These are phyloP conservation scores for Annona cherimola DNA, from an alignment of 164 flowering plant species.

Conservation along the genomic window DNA sequence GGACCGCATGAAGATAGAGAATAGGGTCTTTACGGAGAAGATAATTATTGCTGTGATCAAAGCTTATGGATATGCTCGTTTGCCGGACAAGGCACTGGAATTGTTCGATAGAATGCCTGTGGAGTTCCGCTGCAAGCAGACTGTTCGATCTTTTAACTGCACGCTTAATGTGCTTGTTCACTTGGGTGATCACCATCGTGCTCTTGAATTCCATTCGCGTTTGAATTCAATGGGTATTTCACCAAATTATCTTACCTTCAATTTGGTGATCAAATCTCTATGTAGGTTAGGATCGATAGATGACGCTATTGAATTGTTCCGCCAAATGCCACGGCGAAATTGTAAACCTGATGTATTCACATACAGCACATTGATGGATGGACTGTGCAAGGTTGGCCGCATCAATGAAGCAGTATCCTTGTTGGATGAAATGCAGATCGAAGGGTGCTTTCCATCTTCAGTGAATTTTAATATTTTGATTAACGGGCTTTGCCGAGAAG, in stretches of 20 bases:
- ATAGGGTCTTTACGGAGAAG: constrained; percentile 50
- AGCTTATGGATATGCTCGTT: constrained; percentile 65
- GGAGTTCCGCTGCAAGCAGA: constrained; percentile 54
- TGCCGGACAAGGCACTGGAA: constrained; percentile 53
- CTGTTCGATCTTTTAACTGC: constrained; percentile 70
- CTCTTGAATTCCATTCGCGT: constrained; percentile 40
- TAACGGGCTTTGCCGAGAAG: constrained; percentile 70
- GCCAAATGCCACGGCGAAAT: constrained; percentile 53
- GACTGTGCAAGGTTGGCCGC: constrained; percentile 70
- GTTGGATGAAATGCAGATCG: constrained; percentile 93
- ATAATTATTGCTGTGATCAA: constrained; percentile 51
- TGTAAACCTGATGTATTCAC: constrained; percentile 72
- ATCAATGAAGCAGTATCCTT: constrained; percentile 73
- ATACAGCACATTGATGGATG: constrained; percentile 83
- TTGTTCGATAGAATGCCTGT: constrained; percentile 61
- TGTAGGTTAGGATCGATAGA: constrained; percentile 64
- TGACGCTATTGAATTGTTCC: constrained; percentile 54
- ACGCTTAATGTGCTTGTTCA: constrained; percentile 70
- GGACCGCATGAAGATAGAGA: constrained; percentile 52
- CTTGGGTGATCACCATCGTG: constrained; percentile 37
- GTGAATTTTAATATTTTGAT: constrained; percentile 69
- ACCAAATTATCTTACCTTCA: constrained; percentile 62
- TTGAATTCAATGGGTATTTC: constrained; percentile 28
- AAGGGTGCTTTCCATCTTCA: constrained; percentile 62
- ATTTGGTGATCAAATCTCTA: constrained; percentile 62